phyloP scores from a whole-genome alignment of 352 stramenopile genomes.

The Pelagophyceae sp. region DNA sequence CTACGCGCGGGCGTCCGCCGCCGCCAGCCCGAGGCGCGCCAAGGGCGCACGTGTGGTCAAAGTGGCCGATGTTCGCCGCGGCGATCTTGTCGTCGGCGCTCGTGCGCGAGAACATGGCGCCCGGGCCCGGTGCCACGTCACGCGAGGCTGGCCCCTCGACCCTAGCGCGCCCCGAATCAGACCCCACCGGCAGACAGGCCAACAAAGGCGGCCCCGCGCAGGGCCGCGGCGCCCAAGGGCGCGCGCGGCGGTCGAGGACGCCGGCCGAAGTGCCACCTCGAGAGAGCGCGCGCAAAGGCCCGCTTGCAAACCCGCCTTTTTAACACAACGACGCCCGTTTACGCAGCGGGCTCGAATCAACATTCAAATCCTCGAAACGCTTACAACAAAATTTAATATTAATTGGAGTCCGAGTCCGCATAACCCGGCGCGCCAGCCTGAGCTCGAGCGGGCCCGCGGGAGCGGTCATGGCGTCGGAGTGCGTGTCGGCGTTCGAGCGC shows the following conservation, averaged over 20 bases:
- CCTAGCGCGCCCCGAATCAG: no score
- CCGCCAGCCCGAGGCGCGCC: no score
- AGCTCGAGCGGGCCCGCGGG: neutral
- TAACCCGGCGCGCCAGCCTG: neutral
- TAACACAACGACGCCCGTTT: no score
- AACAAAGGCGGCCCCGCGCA: no score
- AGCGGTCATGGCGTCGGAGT: neutral
- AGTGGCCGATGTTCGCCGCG: conserved; percentile 16
- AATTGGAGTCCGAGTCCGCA: neutral
- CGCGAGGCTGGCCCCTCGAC: no score
- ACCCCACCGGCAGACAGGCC: no score
- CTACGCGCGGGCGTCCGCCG: neutral
- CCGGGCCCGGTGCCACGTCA: no score
- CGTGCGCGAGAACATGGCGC: neutral
- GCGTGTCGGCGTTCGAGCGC: neutral
- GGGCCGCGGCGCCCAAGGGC: no score
- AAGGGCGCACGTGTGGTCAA: conserved; percentile 10
- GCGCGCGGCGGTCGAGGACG: no score
- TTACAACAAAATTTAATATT: neutral
- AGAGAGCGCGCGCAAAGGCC: no score
- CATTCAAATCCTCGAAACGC: neutral
- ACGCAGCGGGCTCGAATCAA: neutral
- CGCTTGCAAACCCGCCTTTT: no score
- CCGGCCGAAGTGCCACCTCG: no score
- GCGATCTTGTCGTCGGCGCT: neutral